Percentiles rank a stretch among this genome's conserved stretches.
Evolutionary conservation across 345 rosid species (phyloP).

Genomic region (Populus ilicifolia): DNA sequence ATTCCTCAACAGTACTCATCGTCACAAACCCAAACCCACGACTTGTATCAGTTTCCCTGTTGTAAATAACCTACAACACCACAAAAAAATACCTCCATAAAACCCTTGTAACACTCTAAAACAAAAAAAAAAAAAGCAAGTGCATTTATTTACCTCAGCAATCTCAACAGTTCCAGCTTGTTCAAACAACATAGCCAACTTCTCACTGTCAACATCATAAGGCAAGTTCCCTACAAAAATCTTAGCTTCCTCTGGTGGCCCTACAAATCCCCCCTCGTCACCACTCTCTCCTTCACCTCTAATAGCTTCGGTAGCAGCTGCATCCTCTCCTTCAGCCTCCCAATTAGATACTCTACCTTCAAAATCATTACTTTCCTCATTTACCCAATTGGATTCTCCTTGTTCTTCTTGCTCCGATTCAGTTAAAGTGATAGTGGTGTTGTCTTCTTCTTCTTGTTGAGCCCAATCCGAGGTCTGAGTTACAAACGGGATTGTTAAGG

Average conservation of each 20-base stretch:
- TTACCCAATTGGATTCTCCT: constrained; percentile 26
- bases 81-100: background rate
- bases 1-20: constrained; percentile 84
- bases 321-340: constrained; percentile 36
- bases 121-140: background rate
- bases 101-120: background rate
- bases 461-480: constrained; percentile 50
- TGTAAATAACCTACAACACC: constrained; percentile 65
- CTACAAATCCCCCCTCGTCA: constrained; percentile 34
- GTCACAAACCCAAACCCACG: constrained; percentile 96
- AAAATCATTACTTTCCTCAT: constrained; percentile 26
- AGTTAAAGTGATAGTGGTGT: constrained; percentile 28
- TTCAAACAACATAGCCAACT: constrained; percentile 78
- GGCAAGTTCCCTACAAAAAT: constrained; percentile 84
- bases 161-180: constrained; percentile 88
- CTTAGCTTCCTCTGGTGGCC: constrained; percentile 82
- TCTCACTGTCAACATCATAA: constrained; percentile 72
- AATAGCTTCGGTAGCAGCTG: constrained; percentile 9
- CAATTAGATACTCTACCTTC: constrained; percentile 33
- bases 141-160: constrained; percentile 58
- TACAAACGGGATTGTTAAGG: constrained; percentile 43
- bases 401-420: constrained; percentile 14
- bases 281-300: constrained; percentile 22
- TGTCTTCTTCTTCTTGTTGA: constrained; percentile 34
- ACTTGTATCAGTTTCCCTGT: constrained; percentile 76